Conservation (phyloP, 495 filamentous ascomycete species). For the Penicillium simplicissimum region DNA sequence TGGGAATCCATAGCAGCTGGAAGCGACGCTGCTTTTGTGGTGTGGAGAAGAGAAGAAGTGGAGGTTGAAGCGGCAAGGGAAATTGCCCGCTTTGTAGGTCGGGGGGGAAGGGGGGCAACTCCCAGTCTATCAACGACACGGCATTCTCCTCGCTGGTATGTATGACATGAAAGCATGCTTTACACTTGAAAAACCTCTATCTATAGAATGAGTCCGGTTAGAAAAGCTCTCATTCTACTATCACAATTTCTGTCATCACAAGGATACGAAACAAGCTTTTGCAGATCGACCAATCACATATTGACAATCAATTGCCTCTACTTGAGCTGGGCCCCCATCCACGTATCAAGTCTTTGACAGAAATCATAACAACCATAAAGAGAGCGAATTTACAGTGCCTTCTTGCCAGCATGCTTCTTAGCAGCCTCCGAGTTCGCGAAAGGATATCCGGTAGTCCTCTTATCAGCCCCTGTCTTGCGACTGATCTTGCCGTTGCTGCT, state of each 20-base stretch:
- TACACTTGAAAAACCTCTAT: background rate
- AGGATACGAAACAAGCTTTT: background rate
- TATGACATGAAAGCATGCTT: background rate
- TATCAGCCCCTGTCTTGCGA: conserved; percentile 73
- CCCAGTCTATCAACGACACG: background rate
- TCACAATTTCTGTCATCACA: background rate
- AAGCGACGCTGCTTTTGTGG: conserved; percentile 22
- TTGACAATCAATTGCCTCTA: background rate
- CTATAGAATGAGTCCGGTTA: background rate
- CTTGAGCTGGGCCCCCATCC: background rate
- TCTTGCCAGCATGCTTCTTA: conserved; percentile 55
- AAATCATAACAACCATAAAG: background rate
- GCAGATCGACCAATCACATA: background rate
- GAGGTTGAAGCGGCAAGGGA: conserved; percentile 35
- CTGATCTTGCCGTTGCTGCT: conserved; percentile 62
- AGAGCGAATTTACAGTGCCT: conserved; percentile 11
- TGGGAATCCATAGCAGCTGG: conserved; percentile 19
- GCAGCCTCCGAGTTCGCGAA: conserved; percentile 57
- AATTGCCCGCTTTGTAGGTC: background rate
- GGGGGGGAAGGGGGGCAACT: background rate
- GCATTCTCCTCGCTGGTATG: background rate
- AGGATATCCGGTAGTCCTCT: conserved; percentile 78
- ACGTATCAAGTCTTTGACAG: background rate
- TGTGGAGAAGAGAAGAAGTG: conserved; percentile 23
- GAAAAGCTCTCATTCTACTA: background rate